Evolutionary conservation across 2,329 filamentous ascomycete genomes (phyloP).

Genomic region (Knoxdaviesia capensis): DNA sequence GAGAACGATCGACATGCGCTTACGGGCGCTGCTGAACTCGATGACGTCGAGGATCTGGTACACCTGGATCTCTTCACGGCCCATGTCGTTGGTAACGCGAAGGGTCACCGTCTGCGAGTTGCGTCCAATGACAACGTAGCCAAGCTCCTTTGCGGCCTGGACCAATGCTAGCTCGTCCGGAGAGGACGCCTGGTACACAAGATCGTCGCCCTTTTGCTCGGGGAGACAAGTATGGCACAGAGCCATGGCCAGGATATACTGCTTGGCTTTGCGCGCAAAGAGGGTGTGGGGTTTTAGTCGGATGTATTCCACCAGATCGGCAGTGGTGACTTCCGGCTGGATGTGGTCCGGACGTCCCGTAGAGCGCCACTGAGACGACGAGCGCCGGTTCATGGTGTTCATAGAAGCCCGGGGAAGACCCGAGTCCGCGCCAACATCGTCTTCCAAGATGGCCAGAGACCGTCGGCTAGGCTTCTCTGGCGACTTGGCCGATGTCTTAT

Average conservation of each 20-base stretch:
- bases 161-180: slow-evolving; percentile 81
- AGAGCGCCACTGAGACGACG: slow-evolving; percentile 29
- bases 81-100: slow-evolving; percentile 17
- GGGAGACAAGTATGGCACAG: slow-evolving; percentile 84
- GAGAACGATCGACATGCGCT: slow-evolving; percentile 78
- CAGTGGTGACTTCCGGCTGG: slow-evolving; percentile 42
- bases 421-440: too few relatives aligned
- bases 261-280: slow-evolving; percentile 60
- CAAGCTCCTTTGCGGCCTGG: slow-evolving; percentile 65
- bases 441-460: too few relatives aligned
- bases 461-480: too few relatives aligned
- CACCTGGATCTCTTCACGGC: slow-evolving; percentile 27
- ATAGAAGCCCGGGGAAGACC: too few relatives aligned
- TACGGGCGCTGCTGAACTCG: slow-evolving; percentile 76
- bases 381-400: slow-evolving; percentile 11
- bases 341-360: slow-evolving; percentile 24
- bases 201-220: slow-evolving; percentile 49
- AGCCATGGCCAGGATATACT: slow-evolving; percentile 69
- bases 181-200: slow-evolving; percentile 75
- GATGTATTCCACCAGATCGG: slow-evolving; percentile 61
- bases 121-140: slow-evolving; percentile 56
- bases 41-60: slow-evolving; percentile 76
- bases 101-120: slow-evolving; percentile 48
- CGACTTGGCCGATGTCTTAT: too few relatives aligned
- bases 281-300: slow-evolving; percentile 51